These are phyloP conservation scores for Colletotrichum zoysiae DNA, from an alignment of 2,329 filamentous ascomycete genomes.

Conservation along the genomic window DNA sequence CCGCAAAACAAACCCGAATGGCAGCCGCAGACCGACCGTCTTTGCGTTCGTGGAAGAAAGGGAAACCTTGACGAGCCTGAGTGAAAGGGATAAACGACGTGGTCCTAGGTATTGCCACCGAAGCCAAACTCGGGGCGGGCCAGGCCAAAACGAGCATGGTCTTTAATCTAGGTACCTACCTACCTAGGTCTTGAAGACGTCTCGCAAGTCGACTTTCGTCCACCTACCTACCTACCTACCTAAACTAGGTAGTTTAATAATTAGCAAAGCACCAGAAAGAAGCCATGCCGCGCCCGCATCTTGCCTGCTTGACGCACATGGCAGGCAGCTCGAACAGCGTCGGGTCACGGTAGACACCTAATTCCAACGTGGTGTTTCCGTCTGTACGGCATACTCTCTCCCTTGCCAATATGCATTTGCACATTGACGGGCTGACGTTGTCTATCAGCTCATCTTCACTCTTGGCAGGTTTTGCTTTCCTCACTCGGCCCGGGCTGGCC, in stretches of 20 bases:
- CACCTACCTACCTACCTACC: too few relatives aligned
- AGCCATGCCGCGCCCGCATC: slow-evolving; percentile 3
- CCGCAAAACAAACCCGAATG: background rate
- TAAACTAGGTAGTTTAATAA: too few relatives aligned
- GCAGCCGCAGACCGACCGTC: slow-evolving; percentile 25
- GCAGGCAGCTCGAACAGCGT: background rate
- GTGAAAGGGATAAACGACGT: background rate
- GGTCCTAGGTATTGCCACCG: background rate
- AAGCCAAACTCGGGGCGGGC: background rate
- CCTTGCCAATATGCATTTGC: background rate
- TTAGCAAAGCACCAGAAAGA: background rate
- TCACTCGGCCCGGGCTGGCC: background rate
- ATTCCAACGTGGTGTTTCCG: too few relatives aligned
- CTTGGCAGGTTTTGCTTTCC: slow-evolving; percentile 1
- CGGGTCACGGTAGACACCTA: background rate
- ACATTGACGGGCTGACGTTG: background rate
- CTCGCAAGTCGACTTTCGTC: background rate
- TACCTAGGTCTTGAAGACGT: background rate
- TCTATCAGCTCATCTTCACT: background rate
- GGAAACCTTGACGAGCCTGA: background rate
- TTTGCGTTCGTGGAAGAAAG: background rate
- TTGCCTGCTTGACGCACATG: background rate
- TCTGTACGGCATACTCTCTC: too few relatives aligned
- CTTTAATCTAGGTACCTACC: too few relatives aligned
- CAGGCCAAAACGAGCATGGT: background rate